Base-by-base conservation (phyloP, 2,329 filamentous ascomycete genomes). In the Thielaviopsis euricoi region DNA sequence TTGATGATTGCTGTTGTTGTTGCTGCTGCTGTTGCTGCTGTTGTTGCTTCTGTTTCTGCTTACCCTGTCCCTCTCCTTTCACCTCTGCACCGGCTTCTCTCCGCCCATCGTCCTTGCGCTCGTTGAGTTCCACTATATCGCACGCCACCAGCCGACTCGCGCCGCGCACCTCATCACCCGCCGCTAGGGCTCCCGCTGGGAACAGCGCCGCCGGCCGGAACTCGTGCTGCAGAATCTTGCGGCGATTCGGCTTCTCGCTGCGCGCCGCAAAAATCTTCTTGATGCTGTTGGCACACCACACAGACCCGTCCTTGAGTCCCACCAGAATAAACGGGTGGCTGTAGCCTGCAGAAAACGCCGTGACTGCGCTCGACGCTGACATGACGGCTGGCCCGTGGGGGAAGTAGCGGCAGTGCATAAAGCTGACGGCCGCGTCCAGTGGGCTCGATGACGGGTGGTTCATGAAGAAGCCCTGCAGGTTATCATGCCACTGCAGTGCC, bases 181-280 rank as follows among this genome's bases (percentile, higher is more conserved):
- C 13, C 9, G 17, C 33, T 7, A 15, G 1, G 17, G 17, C n/a
- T 2, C 15, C 17, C 6, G 25, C 6, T 9, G 66, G 61, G 43
- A 70, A 67, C 21, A 69, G 55, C 21, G 63, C 63, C 6, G 66
- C 65, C 0, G 73, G 68, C 1, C 72, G 69, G 62, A 77, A 78
- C 64, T 81, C 77, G 63, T 80, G 78, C 51, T 79, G 75, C 54
- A 81, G 73, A 1, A 82, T 50, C 63, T 70, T 72, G 12, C 75
- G 58, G 62, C 74, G 75, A 61, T 67, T 65, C 7, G 64, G 63
- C 59, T 69, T 70, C 51, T 70, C 65, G 49, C 71, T 69, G 58
- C 73, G 70, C 48, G 68, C 70, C 9, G 63, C 58, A 56, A 74
- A 71, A 0, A 75, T 67, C 61, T 72, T 71, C 56, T 71, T 71